A percentile compares a stretch with the other conserved stretches of the same genome.
Evolutionary conservation across 2,329 filamentous ascomycete genomes (phyloP).

Genomic region (Elsinoe perseae): DNA sequence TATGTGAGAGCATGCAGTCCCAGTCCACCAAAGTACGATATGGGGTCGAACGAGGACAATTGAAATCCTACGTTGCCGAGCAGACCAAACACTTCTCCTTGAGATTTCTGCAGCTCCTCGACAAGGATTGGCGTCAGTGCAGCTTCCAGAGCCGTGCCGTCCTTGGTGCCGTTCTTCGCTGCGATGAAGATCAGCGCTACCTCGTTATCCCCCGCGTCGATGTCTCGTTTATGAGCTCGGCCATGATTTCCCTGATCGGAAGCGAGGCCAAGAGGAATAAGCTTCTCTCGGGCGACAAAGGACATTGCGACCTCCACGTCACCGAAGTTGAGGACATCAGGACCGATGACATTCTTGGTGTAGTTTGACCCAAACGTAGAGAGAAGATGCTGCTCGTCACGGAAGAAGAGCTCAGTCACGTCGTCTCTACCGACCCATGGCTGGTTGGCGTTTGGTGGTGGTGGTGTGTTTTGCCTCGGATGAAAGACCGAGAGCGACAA

Average conservation of each 20-base stretch:
- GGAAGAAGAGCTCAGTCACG: constrained; percentile 4
- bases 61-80: not conserved
- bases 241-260: not conserved
- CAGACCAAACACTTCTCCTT: not conserved
- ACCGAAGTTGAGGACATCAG: not conserved
- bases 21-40: not conserved
- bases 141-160: not conserved
- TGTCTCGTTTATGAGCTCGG: not conserved
- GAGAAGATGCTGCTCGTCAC: not conserved
- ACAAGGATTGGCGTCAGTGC: not conserved
- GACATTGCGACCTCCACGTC: not conserved
- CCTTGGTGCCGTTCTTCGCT: not conserved
- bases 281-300: not conserved
- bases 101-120: not conserved
- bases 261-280: not conserved
- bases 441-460: not conserved
- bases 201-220: not conserved
- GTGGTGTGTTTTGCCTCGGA: not conserved
- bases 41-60: not conserved
- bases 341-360: not conserved
- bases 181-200: constrained; percentile 1
- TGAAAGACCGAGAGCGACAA: not conserved
- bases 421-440: constrained; percentile 2
- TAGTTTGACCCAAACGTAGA: not conserved
- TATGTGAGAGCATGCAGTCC: not conserved